Base-by-base conservation (phyloP, 495 filamentous ascomycete species). In the Lentithecium fluviatile region DNA sequence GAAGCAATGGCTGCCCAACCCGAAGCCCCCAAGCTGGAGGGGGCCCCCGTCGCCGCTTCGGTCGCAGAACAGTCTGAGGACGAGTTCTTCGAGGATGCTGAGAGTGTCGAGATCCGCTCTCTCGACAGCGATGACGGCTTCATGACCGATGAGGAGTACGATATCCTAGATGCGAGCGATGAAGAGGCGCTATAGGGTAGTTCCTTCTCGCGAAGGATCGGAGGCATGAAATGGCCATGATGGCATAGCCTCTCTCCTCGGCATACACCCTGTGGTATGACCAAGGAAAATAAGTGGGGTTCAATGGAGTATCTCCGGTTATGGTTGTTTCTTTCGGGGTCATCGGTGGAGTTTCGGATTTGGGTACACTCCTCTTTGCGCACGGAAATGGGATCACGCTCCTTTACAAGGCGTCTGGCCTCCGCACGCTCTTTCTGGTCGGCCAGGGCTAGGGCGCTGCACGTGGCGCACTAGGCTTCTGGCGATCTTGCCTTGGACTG, bases 111-210 rank as follows among this genome's bases (percentile, higher is more conserved):
- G 42, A 62, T 69, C 21, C 57, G 78, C 76, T 82, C 82, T 45
- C 25, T 55, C 13, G 36, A 40, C 20, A 87, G 85, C 70, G 66
- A 77, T 42, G 89, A 89, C 51, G 88, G 85, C 7, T 96, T 95
- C 79, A 73, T 95, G 75, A 97, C 95, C 12, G 94, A 98, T 65
- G 94, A 97, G 67, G 94, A 98, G 76, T 98, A 96, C 67, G 94
- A 98, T 64, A 87, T 97, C 61, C 85, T 97, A 25, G 90, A 95
- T 76, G 95, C 91, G 21, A 95, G 89, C 59, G 95, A 97, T 62
- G 91, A 96, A 69, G 94, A 98, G 72, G 53, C 58, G 47, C 47
- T 40, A 15, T 64, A 25, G 57, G 40, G 17, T 23, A 56, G n/a
- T 2, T 43, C 17, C 20, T 24, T 8, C 11, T 17, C 15, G 6